Conservation (phyloP, 441 rosid species). For the Eugenia klotzschiana region DNA sequence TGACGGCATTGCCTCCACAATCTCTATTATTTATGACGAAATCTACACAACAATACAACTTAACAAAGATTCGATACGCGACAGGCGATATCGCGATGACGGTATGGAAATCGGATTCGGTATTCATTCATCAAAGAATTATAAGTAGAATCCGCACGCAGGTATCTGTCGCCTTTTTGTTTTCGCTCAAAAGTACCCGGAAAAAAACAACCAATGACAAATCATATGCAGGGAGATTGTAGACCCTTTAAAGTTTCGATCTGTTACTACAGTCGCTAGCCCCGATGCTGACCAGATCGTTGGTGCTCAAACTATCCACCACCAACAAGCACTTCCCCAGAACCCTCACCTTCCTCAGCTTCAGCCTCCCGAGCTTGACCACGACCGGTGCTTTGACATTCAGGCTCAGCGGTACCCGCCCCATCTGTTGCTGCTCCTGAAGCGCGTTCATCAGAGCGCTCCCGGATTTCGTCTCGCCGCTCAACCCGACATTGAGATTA, state of each 20-base stretch:
- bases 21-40: neutral
- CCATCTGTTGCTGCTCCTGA: slow-evolving; percentile 44
- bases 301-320: slow-evolving; percentile 42
- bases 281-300: slow-evolving; percentile 30
- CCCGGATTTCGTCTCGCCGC: slow-evolving; percentile 27
- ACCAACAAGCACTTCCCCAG: slow-evolving; percentile 40
- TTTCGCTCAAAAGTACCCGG: neutral
- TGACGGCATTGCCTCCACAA: neutral
- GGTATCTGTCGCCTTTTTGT: neutral
- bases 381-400: slow-evolving; percentile 36
- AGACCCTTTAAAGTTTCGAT: slow-evolving; percentile 21
- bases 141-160: neutral
- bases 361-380: slow-evolving; percentile 31
- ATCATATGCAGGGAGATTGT: neutral
- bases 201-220: neutral
- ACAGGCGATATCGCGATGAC: neutral
- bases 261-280: slow-evolving; percentile 35
- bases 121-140: neutral
- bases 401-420: slow-evolving; percentile 39
- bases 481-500: slow-evolving; percentile 22
- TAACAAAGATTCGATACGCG: neutral
- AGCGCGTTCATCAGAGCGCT: slow-evolving; percentile 35
- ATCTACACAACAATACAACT: neutral
- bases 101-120: neutral
- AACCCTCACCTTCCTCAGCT: slow-evolving; percentile 32